Conservation (phyloP, 2,329 filamentous ascomycete species). For the Colletotrichum spaethianum region DNA sequence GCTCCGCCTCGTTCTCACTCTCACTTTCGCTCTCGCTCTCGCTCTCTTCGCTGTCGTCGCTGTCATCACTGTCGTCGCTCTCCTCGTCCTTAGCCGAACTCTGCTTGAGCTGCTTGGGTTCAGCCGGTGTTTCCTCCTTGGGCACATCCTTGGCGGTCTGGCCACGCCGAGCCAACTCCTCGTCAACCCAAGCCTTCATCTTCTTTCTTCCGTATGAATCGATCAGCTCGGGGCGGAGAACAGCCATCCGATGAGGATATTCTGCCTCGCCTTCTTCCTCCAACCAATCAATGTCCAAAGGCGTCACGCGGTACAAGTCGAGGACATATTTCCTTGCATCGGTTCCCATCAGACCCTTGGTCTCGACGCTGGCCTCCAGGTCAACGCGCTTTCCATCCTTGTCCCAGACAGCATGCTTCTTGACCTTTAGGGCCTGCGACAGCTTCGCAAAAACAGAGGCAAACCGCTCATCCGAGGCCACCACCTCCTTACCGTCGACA, state of each 20-base stretch:
- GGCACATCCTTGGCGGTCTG: conserved; percentile 55
- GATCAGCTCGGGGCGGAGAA: conserved; percentile 90
- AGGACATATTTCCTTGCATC: conserved; percentile 98
- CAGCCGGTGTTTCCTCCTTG: conserved; percentile 47
- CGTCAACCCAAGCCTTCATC: conserved; percentile 90
- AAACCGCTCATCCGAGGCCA: conserved; percentile 92
- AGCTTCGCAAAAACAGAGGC: conserved; percentile 88
- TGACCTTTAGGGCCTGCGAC: conserved; percentile 90
- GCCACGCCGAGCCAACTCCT: conserved; percentile 78
- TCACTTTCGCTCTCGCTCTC: conserved; percentile 53
- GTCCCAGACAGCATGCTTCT: conserved; percentile 97
- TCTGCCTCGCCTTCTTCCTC: conserved; percentile 76
- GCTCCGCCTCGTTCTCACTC: conserved; percentile 53
- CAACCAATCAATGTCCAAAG: conserved; percentile 91
- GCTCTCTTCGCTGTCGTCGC: conserved; percentile 44
- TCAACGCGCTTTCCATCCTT: conserved; percentile 93
- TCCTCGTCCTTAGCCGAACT: conserved; percentile 43
- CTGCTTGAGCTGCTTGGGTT: conserved; percentile 48
- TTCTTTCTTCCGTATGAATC: conserved; percentile 88
- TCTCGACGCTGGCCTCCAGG: conserved; percentile 95
- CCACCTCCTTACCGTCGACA: conserved; percentile 95
- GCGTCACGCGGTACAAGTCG: conserved; percentile 94
- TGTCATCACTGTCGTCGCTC: conserved; percentile 46
- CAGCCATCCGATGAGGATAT: conserved; percentile 97
- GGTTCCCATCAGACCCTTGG: conserved; percentile 96